These are phyloP conservation scores for Ustilago xerochloae DNA, from an alignment of 1,284 basidiomycete genomes.

Conservation along the genomic window DNA sequence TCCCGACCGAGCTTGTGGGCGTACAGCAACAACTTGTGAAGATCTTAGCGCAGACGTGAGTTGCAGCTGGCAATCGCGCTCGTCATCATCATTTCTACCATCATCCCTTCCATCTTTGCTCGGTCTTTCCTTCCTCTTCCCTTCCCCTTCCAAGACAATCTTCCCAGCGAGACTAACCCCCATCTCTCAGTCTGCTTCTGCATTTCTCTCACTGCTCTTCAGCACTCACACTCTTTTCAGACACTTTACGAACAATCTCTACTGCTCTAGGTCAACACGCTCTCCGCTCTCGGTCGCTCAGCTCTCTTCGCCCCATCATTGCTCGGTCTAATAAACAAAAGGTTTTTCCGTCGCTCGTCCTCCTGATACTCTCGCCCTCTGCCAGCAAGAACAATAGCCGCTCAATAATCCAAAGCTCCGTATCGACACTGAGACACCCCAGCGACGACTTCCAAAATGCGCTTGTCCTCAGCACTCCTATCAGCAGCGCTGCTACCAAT, in stretches of 20 bases:
- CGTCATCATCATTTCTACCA: not conserved
- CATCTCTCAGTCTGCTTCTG: not conserved
- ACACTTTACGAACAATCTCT: not conserved
- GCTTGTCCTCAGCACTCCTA: conserved; percentile 13
- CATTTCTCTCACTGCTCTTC: conserved; percentile 33
- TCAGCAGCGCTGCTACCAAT: conserved; percentile 24
- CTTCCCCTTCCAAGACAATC: not conserved
- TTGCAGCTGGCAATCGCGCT: not conserved
- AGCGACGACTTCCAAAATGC: conserved; percentile 15
- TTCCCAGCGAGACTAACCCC: not conserved
- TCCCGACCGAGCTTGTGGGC: conserved; percentile 9
- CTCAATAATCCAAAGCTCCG: too few relatives aligned
- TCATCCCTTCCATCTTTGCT: conserved; percentile 1
- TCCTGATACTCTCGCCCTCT: too few relatives aligned
- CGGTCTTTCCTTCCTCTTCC: not conserved
- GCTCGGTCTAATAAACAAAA: too few relatives aligned
- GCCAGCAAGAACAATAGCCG: too few relatives aligned
- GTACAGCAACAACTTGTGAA: too few relatives aligned
- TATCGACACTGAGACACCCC: not conserved
- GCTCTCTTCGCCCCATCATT: too few relatives aligned
- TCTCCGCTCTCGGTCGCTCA: too few relatives aligned
- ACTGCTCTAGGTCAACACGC: not conserved
- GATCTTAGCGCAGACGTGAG: too few relatives aligned
- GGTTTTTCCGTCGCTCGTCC: too few relatives aligned
- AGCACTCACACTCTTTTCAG: conserved; percentile 40